phyloP scores from a whole-genome alignment of 2,329 filamentous ascomycete genomes.

The Colletotrichum ledebouriae region DNA sequence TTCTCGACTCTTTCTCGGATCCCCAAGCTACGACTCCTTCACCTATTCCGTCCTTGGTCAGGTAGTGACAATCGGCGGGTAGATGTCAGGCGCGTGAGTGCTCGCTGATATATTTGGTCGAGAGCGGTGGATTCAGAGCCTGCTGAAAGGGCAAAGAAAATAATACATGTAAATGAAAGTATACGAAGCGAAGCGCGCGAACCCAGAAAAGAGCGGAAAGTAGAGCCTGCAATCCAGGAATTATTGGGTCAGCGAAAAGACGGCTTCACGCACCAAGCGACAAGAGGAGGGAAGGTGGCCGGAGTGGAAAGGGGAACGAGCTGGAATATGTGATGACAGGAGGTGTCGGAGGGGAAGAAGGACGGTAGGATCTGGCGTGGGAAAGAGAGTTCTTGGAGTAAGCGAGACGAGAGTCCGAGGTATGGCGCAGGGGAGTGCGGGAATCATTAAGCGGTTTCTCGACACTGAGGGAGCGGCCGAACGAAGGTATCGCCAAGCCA shows the following conservation, averaged over 20 bases:
- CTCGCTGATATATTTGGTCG: slow-evolving; percentile 34
- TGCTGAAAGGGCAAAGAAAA: slow-evolving; percentile 61
- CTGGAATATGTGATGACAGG: slow-evolving; percentile 29
- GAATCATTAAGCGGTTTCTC: slow-evolving; percentile 47
- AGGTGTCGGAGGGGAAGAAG: slow-evolving; percentile 45
- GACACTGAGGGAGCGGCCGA: slow-evolving; percentile 50
- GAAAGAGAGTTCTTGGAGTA: slow-evolving; percentile 46
- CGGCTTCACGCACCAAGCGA: slow-evolving; percentile 50
- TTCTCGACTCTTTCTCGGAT: slow-evolving; percentile 42
- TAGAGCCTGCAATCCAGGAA: slow-evolving; percentile 51
- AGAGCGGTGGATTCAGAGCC: slow-evolving; percentile 62
- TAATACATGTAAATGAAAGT: slow-evolving; percentile 50
- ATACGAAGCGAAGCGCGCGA: slow-evolving; percentile 46
- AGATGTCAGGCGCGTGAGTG: slow-evolving; percentile 12
- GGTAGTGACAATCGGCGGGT: neutral
- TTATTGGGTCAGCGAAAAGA: slow-evolving; percentile 40
- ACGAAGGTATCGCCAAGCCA: slow-evolving; percentile 15
- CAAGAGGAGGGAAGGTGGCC: slow-evolving; percentile 35
- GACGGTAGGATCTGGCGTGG: slow-evolving; percentile 31
- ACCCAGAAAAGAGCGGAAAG: slow-evolving; percentile 49
- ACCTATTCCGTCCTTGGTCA: slow-evolving; percentile 25
- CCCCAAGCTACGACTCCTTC: slow-evolving; percentile 9
- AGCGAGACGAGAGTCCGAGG: slow-evolving; percentile 30
- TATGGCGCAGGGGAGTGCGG: slow-evolving; percentile 47
- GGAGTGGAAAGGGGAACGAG: slow-evolving; percentile 42